Evolutionary conservation across 352 stramenopile genomes (phyloP), one percentile per base, ranked within the genome.

Genomic region (Peronospora farinosa): DNA sequence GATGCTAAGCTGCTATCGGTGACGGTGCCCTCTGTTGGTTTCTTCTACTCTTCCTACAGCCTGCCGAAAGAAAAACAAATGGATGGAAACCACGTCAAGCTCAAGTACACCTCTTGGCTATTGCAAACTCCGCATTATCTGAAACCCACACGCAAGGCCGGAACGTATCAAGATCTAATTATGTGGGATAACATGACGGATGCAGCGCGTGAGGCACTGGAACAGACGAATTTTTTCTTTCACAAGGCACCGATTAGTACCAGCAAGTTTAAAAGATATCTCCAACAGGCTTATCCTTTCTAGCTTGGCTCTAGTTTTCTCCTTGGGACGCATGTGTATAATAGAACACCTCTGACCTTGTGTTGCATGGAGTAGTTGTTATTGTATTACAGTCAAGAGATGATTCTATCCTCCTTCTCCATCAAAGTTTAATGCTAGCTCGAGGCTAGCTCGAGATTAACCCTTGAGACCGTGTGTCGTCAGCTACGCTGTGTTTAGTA

Each of bases 141-240:
- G 5, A 38, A 44, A 16, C 46, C 21, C 4, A 63, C 54, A 0
- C 44, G 28, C 5, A 30, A 28, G 5, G 13, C 33, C 2, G 54
- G 59, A 8, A 16, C 60, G 13, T 49, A 50, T 30, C 45, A 60
- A 36, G 37, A 53, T 11, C 39, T 60, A 15, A 31, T 54, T n/a
- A 54, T 54, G 52, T 59, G 51, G 51, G 6, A 44, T 5, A 45
- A 57, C 19, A 45, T 57, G 50, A 57, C 50, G 3, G n/a, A 23
- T 2, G 25, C 23, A 23, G 50, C 40, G 6, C 50, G 33, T 1
- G 5, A 37, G 5, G 32, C 33, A 2, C 17, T 57, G 3, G 32
- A 46, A 12, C 10, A 33, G 27, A 28, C 41, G 8, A 37, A 9
- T 15, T 47, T 39, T 38, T 30, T 37, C 7, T 27, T 25, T 16